Conservation (phyloP, 805 yeast species). For the Grigorovia jiainica region DNA sequence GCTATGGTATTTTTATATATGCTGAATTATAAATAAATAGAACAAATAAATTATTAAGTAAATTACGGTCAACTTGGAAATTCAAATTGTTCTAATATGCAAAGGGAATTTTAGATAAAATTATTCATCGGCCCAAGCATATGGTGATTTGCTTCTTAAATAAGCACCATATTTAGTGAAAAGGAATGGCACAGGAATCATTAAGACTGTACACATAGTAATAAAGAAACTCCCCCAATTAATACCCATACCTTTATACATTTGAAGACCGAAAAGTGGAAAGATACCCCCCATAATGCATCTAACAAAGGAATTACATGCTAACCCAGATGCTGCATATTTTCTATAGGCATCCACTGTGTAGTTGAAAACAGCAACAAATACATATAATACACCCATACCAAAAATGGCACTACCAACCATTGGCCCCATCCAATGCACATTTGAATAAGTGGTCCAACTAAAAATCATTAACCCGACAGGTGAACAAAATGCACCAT, state of each 20-base stretch:
- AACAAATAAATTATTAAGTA: too few species aligned
- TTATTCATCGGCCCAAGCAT: conserved; percentile 32
- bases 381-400: conserved; percentile 54
- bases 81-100: too few species aligned
- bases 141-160: conserved; percentile 38
- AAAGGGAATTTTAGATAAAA: not conserved
- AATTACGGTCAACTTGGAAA: too few species aligned
- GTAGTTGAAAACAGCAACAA: conserved; percentile 58
- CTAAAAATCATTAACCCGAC: conserved; percentile 65
- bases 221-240: conserved; percentile 50
- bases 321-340: conserved; percentile 44
- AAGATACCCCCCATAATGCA: conserved; percentile 46
- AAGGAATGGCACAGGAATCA: conserved; percentile 48
- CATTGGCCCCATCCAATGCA: conserved; percentile 68
- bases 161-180: conserved; percentile 41
- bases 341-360: conserved; percentile 53
- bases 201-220: conserved; percentile 39
- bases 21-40: too few species aligned
- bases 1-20: too few species aligned
- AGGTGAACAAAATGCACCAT: conserved; percentile 59
- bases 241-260: conserved; percentile 45
- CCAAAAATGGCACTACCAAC: conserved; percentile 71
- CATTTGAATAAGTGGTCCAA: conserved; percentile 51
- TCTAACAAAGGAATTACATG: conserved; percentile 43
- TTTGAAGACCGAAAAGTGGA: conserved; percentile 48